Conservation (phyloP, 164 flowering plant genomes). For the Vitis cinerea region DNA sequence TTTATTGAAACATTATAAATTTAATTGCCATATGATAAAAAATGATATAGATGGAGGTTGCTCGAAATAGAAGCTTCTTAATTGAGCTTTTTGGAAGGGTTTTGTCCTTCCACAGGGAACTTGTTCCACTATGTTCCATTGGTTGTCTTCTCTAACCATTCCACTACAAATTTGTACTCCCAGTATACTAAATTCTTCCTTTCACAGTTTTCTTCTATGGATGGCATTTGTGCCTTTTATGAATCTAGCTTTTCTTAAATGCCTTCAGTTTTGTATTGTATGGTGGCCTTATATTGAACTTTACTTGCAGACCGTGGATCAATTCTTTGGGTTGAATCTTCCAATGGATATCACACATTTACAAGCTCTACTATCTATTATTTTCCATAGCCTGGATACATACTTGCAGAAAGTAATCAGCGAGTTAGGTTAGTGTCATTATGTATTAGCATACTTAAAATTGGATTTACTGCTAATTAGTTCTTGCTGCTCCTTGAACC, state of each 20-base stretch:
- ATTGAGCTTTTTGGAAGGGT: neutral
- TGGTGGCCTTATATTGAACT: conserved; percentile 6
- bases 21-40: too few relatives aligned
- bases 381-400: conserved; percentile 66
- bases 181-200: neutral
- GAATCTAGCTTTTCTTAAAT: neutral
- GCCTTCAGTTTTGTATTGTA: conserved; percentile 7
- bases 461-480: neutral
- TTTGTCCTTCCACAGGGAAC: neutral
- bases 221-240: neutral
- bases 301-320: conserved; percentile 77
- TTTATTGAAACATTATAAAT: too few relatives aligned
- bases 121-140: too few relatives aligned
- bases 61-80: neutral
- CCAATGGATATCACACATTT: conserved; percentile 72
- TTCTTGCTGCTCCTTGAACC: too few relatives aligned
- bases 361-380: conserved; percentile 67
- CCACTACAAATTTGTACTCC: neutral
- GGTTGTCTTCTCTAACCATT: too few relatives aligned
- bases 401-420: conserved; percentile 56
- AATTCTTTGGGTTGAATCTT: conserved; percentile 65
- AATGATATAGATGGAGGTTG: neutral
- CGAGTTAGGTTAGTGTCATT: conserved; percentile 50
- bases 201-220: neutral
- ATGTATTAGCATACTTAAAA: neutral